Conservation (phyloP, 1,284 basidiomycete species). For the Tranzscheliella williamsii region DNA sequence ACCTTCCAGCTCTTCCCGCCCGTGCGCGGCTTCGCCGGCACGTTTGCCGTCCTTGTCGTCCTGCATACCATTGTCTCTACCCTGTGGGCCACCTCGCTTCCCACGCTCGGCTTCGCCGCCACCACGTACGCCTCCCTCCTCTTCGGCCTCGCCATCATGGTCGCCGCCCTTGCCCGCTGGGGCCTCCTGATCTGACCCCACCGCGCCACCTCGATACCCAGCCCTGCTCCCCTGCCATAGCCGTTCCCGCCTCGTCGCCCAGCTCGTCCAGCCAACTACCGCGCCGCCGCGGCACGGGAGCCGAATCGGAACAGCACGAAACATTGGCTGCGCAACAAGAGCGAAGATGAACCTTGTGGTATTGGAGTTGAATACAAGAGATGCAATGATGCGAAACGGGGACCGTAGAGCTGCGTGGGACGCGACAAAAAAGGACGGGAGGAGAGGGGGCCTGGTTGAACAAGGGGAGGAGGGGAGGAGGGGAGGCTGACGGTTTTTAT, state of each 20-base stretch:
- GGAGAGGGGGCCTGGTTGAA: neutral
- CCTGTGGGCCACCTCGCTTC: conserved; percentile 46
- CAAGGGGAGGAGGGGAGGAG: neutral
- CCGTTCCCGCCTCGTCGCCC: too few relatives aligned
- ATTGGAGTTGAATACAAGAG: too few relatives aligned
- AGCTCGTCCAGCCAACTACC: too few relatives aligned
- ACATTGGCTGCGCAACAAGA: too few relatives aligned
- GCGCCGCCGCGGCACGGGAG: too few relatives aligned
- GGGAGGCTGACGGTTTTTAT: neutral
- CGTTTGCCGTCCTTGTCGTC: conserved; percentile 32
- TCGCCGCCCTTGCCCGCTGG: conserved; percentile 49
- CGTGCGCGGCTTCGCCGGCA: conserved; percentile 21
- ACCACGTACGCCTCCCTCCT: conserved; percentile 51
- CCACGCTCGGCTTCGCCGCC: conserved; percentile 43
- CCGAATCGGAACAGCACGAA: too few relatives aligned
- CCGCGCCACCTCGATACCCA: too few relatives aligned
- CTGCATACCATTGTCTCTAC: conserved; percentile 46
- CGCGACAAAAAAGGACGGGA: neutral
- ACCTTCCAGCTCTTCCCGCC: conserved; percentile 37
- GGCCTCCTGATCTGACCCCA: conserved; percentile 35
- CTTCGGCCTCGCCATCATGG: conserved; percentile 46
- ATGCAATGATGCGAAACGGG: too few relatives aligned
- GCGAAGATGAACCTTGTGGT: too few relatives aligned
- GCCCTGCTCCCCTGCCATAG: too few relatives aligned
- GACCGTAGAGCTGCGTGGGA: too few relatives aligned